Percentiles rank a stretch among this genome's conserved stretches.
phyloP scores from a whole-genome alignment of 2,329 filamentous ascomycete genomes.

The Ceratocystiopsis minuta region DNA sequence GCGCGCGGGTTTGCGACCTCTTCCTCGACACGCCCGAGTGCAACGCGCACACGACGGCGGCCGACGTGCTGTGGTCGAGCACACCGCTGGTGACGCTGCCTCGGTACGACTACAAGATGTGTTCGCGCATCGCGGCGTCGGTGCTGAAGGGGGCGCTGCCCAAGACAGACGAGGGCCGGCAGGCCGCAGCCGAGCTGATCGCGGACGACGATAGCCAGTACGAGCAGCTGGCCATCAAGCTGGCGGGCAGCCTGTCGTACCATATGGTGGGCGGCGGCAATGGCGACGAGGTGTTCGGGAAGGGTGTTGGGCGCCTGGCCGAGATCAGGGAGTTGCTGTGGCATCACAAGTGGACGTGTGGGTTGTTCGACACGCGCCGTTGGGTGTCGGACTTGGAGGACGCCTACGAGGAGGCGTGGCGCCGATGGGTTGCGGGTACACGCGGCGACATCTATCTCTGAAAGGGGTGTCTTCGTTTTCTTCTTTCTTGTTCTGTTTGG shows the following conservation, averaged over 20 bases:
- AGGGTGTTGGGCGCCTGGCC: constrained; percentile 50
- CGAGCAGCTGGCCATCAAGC: constrained; percentile 53
- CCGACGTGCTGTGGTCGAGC: constrained; percentile 90
- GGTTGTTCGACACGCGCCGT: constrained; percentile 74
- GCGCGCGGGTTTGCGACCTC: constrained; percentile 79
- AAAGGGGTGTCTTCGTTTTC: no score
- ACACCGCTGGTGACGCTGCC: constrained; percentile 83
- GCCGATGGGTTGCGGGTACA: constrained; percentile 66
- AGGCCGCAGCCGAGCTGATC: constrained; percentile 58
- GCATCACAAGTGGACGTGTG: constrained; percentile 66
- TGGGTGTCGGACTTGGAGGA: constrained; percentile 84
- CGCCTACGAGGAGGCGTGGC: constrained; percentile 80
- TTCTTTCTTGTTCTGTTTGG: no score
- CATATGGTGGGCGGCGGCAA: constrained; percentile 7
- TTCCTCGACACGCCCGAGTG: constrained; percentile 97
- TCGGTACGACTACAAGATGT: constrained; percentile 96
- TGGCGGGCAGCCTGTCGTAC: constrained; percentile 50
- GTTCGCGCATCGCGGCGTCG: constrained; percentile 89
- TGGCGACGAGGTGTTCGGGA: constrained; percentile 21
- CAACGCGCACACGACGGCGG: constrained; percentile 94
- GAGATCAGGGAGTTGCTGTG: constrained; percentile 71
- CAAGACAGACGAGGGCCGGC: constrained; percentile 44
- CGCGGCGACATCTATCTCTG: constrained; percentile 81
- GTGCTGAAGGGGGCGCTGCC: constrained; percentile 83
- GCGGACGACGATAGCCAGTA: constrained; percentile 66